Evolutionary conservation across 139 green algal genomes (phyloP).

Genomic region (Chlamydomonas urium): DNA sequence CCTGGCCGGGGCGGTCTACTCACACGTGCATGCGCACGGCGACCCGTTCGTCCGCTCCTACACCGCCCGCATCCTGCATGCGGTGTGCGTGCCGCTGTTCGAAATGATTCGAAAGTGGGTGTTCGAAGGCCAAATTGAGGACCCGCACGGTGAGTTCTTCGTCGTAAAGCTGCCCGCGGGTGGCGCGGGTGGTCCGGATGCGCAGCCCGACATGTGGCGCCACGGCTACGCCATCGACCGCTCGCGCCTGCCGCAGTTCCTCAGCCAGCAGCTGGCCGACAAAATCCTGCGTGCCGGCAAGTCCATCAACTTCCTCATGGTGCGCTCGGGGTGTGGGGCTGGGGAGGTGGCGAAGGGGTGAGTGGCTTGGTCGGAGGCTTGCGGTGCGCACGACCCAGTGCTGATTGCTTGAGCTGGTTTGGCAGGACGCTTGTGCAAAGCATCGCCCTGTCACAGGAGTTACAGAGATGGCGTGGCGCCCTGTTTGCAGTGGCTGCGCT

Average conservation of each 20-base stretch:
- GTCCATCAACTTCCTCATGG: conserved; percentile 85
- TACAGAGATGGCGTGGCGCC: too few species aligned
- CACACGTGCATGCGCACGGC: conserved; percentile 63
- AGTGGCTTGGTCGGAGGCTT: too few species aligned
- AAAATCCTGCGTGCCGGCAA: conserved; percentile 84
- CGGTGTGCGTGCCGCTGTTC: conserved; percentile 76
- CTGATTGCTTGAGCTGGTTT: too few species aligned
- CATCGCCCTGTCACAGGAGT: too few species aligned
- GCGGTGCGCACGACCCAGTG: too few species aligned
- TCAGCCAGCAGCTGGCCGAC: conserved; percentile 50
- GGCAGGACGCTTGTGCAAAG: too few species aligned
- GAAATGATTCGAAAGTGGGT: conserved; percentile 81
- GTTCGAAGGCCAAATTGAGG: conserved; percentile 75
- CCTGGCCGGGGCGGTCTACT: conserved; percentile 64
- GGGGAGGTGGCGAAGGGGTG: too few species aligned
- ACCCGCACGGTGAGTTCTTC: conserved; percentile 81
- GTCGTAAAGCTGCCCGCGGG: conserved; percentile 29
- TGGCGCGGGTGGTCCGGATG: not conserved
- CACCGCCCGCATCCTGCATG: conserved; percentile 12
- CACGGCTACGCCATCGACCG: conserved; percentile 56
- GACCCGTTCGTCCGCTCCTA: conserved; percentile 56
- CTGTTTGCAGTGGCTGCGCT: too few species aligned
- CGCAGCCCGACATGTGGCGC: conserved; percentile 53
- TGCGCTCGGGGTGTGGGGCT: too few species aligned
- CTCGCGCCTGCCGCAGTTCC: conserved; percentile 53